Evolutionary conservation across 2,329 filamentous ascomycete species (phyloP), one percentile per base, ranked within the genome.

Genomic region (Paracoccidioides brasiliensis): DNA sequence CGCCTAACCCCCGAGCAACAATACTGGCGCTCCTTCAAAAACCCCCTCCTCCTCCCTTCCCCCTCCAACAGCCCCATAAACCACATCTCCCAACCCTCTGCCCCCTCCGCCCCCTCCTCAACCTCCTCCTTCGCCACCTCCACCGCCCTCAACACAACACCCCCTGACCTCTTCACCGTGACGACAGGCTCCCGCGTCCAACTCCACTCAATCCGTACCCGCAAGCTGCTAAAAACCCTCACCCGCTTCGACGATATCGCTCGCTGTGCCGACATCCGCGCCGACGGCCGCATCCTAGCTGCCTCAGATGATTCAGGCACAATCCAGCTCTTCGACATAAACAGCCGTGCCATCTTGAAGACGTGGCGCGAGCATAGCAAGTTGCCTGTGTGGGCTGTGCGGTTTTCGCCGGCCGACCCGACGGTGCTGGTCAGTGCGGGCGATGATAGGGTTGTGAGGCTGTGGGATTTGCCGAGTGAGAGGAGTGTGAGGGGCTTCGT

Each of bases 21-120:
- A 62, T 97, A 97, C 78, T 98, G 94, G 94, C 86, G 86, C 68
- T 85, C 86, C 10, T 98, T 98, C 77, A 90, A 88, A 74, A 93
- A 90, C 63, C 88, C 90, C 62, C 82, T 95, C 56, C 83, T 91
- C 59, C 84, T 97, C 59, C 88, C 93, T 48, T 95, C 91, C 60
- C 90, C 90, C 61, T 89, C 93, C 61, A 88, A 88, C 67, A 90
- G 87, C 69, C 86, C 89, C 48, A 82, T 98, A 65, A 95, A 90
- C 38, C 85, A 94, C 70, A 95, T 98, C 69, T 90, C 88, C 52
- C 85, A 84, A 69, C 86, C 79, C 58, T 72, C 71, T 22, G 69
- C 73, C 9, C 74, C 77, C 14, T 73, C 22, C 22, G 69, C 73
- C 9, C 74, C 77, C 14, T 73, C 72, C 6, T 70, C 72, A 30